A percentile compares a stretch with the other conserved stretches of the same genome.
These are phyloP conservation scores for Aspergillus phoenicis DNA, from an alignment of 2,329 filamentous ascomycete species.

Conservation along the genomic window DNA sequence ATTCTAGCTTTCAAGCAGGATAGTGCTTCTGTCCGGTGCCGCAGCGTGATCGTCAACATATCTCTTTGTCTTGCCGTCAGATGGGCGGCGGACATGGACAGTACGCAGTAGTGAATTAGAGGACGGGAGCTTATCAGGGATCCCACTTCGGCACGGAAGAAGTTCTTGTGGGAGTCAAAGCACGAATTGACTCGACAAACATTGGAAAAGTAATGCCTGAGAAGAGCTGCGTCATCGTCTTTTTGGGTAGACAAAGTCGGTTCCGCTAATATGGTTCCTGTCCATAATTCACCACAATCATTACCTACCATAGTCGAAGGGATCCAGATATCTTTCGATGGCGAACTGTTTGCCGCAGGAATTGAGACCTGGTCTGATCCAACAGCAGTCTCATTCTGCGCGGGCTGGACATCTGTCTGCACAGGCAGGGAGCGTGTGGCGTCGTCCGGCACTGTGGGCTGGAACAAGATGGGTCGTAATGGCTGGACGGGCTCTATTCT, in stretches of 20 bases:
- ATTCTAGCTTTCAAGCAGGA: constrained; percentile 2
- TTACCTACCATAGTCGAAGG: no score
- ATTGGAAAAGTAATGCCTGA: neutral
- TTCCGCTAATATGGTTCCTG: neutral
- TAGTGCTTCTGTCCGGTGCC: neutral
- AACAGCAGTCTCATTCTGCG: no score
- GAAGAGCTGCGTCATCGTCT: neutral
- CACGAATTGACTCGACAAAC: constrained; percentile 5
- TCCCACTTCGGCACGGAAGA: neutral
- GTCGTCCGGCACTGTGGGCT: no score
- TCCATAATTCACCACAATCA: no score
- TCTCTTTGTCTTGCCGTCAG: neutral
- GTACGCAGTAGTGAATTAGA: constrained; percentile 10
- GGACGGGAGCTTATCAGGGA: constrained; percentile 1
- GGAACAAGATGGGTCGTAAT: neutral
- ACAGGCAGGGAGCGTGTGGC: no score
- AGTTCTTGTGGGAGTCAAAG: constrained; percentile 2
- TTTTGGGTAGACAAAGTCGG: neutral
- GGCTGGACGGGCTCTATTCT: neutral
- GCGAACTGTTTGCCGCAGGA: no score
- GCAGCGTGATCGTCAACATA: neutral
- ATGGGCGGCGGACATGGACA: constrained; percentile 15
- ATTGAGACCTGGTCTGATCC: no score
- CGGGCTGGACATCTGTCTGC: no score
- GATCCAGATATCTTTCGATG: no score